A percentile compares a stretch with the other conserved stretches of the same genome.
Evolutionary conservation across 805 yeast genomes (phyloP).

Genomic region (Barnettozyma wickerhamii): DNA sequence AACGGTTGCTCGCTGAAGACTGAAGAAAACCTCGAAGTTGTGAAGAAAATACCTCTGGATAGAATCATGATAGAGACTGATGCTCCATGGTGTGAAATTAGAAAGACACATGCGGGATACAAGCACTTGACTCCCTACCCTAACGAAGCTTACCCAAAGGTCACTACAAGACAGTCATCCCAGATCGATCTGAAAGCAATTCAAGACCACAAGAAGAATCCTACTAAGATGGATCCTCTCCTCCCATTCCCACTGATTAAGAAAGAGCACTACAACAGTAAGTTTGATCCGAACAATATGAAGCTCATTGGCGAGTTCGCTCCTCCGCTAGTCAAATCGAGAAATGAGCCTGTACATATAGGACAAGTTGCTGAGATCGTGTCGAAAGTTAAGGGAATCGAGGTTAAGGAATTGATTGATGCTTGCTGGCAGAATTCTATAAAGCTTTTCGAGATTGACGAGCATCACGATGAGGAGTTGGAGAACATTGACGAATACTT

Average conservation of each 20-base stretch:
- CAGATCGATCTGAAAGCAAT: slow-evolving; percentile 10
- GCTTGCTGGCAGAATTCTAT: slow-evolving; percentile 50
- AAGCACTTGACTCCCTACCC: slow-evolving; percentile 52
- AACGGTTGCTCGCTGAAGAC: slow-evolving; percentile 92
- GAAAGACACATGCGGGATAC: slow-evolving; percentile 76
- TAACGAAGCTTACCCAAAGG: slow-evolving; percentile 48
- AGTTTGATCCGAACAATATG: slow-evolving; percentile 27
- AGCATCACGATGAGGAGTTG: slow-evolving; percentile 15
- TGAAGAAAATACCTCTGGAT: slow-evolving; percentile 61
- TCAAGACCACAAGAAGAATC: slow-evolving; percentile 5
- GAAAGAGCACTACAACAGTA: slow-evolving; percentile 48
- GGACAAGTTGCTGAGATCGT: slow-evolving; percentile 74
- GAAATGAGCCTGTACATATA: slow-evolving; percentile 91
- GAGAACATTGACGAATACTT: slow-evolving; percentile 4
- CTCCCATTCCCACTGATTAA: slow-evolving; percentile 63
- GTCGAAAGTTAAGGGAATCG: slow-evolving; percentile 42
- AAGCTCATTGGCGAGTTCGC: slow-evolving; percentile 29
- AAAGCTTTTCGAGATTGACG: slow-evolving; percentile 36
- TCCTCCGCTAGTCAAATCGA: slow-evolving; percentile 57
- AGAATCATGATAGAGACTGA: slow-evolving; percentile 85
- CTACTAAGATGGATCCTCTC: slow-evolving; percentile 38
- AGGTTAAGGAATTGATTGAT: slow-evolving; percentile 41
- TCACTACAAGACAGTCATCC: slow-evolving; percentile 18
- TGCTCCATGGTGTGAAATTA: slow-evolving; percentile 97
- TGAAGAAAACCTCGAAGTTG: slow-evolving; percentile 66